Base-by-base conservation (phyloP, 2,329 filamentous ascomycete species). In the Trichoderma koningii region DNA sequence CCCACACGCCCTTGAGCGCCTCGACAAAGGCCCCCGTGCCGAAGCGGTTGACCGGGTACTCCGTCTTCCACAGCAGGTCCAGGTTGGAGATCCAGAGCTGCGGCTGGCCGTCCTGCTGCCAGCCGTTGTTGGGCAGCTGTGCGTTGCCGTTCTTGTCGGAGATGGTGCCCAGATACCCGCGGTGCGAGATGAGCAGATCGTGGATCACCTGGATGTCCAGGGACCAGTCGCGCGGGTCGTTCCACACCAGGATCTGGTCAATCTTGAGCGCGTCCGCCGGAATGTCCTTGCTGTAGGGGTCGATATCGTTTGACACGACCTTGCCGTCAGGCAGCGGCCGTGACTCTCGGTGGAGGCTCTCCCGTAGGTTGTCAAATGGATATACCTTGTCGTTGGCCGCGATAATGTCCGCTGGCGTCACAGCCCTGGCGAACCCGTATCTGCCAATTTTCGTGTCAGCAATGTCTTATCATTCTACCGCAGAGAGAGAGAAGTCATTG, bases 151-250 rank as follows among this genome's bases (percentile, higher is more conserved):
- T 96, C 73, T 86, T 87, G 12, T 82, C 69, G 0, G 91, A 94
- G 48, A 91, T 82, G 0, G 94, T 97, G 28, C 94, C 95, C 4
- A 97, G 75, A 64, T 91, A 86, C 19, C 95, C 95, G n/a, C 83
- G 72, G 19, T 86, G 82, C 0, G 93, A 97, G 47, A 96, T 82
- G 7, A 98, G 80, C 12, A 97, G 79, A 76, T 99, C 95, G 62
- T 90, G 73, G 65, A 98, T 89, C 70, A 98, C 80, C 74, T 96
- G 91, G 2, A 87, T 87, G 76, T 98, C 94, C 10, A 97, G 83
- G 0, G 91, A 93, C 95, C 95, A 99, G 80, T 99, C 95, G 64
- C 95, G 87, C 3, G 95, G 93, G 76, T 98, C 95, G 75, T 97
- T 96, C 83, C 94, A 97, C 7, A 97, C 90, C 72, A 98, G 90